Base-by-base conservation (phyloP, 23 red algal species). In the Agarophyton chilense region DNA sequence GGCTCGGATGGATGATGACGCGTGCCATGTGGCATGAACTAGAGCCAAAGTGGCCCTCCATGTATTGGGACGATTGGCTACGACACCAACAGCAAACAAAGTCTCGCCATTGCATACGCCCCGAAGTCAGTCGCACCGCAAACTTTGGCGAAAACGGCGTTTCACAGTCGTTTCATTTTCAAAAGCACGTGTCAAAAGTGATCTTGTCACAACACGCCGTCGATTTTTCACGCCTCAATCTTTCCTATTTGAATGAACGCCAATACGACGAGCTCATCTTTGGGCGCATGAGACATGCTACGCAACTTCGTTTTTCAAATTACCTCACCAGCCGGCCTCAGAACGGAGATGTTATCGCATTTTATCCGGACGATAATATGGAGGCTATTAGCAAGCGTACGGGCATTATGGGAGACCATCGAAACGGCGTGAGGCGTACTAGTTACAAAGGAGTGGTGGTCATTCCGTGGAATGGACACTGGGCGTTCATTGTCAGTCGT, bases 31-130 rank as follows among this genome's bases (percentile, higher is more conserved):
- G n/a, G n/a, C n/a, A n/a, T n/a, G n/a, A 94, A 82, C 45, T 94
- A 32, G 36, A 53, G 42, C 70, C 73, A 11, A 78, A 80, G 28
- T 94, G 92, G 92, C 92, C 92, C 8, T 29, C 38, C 19, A 77
- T 88, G 11, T 94, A 44, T 45, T 94, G 92, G 92, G 92, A 94
- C 53, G 92, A 94, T 57, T 94, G 92, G 92, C 18, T 94, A 53
- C 82, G 92, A 12, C 45, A 51, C 26, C 39, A 25, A 26, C 54
- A 80, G 18, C 65, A 79, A 67, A 84, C 51, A 44, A 77, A 78
- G 11, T 53, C 72, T 17, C 81, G 92, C 0, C 92, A 94, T 39
- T 88, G 92, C 43, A 79, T 94, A 13, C 81, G 92, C 16, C 92
- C 92, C 2, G 92, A 94, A 73, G 50, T 86, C 19, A 86, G 80